These are phyloP conservation scores for Amphibolis antarctica DNA, from an alignment of 106 monocot genomes.

Conservation along the genomic window DNA sequence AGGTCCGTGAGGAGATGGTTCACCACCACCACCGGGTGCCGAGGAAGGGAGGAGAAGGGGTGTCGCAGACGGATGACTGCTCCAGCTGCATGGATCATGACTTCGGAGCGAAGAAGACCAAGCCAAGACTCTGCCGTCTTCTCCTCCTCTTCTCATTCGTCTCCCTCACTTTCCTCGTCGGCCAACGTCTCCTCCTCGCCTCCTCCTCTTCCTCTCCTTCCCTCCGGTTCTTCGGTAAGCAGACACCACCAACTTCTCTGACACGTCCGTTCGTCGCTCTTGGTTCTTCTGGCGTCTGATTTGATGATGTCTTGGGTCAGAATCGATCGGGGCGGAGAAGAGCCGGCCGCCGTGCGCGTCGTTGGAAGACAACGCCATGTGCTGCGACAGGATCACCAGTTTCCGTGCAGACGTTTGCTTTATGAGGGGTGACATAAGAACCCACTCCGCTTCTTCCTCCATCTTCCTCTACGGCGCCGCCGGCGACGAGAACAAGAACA, in stretches of 20 bases:
- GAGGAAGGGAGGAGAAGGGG: neutral
- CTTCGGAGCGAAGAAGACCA: neutral
- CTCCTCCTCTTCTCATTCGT: slow-evolving; percentile 1
- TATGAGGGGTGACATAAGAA: slow-evolving; percentile 4
- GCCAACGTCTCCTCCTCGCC: neutral
- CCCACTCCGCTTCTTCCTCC: slow-evolving; percentile 4
- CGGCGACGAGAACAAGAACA: neutral
- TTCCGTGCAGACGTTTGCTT: slow-evolving; percentile 4
- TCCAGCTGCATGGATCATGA: neutral
- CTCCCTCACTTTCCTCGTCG: neutral
- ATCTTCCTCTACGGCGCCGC: slow-evolving; percentile 15
- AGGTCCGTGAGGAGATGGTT: neutral
- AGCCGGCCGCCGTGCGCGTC: neutral
- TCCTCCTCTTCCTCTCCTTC: neutral
- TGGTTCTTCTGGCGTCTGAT: neutral
- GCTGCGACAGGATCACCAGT: slow-evolving; percentile 1
- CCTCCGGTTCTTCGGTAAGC: neutral
- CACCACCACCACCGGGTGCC: neutral
- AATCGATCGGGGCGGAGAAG: neutral
- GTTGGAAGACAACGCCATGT: neutral
- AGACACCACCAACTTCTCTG: neutral
- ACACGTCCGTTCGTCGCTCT: neutral
- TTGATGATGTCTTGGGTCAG: neutral
- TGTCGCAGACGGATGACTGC: neutral
- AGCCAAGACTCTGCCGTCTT: neutral